phyloP scores from a whole-genome alignment of 192 early-diverging fungal species.

The Gamsiella multidivaricata region DNA sequence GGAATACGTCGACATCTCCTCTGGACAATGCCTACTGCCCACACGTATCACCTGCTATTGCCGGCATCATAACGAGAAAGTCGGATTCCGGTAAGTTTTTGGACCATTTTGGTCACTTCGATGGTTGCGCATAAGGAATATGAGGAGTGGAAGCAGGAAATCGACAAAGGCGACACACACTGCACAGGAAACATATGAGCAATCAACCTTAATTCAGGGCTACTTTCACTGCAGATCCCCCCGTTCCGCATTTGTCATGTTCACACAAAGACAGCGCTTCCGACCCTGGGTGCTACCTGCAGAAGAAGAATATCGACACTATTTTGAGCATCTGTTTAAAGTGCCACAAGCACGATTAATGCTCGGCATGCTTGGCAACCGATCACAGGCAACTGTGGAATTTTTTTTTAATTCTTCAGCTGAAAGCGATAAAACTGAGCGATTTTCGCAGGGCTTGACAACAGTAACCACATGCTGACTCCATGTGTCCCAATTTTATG shows the following conservation, averaged over 20 bases:
- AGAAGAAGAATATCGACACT: background rate
- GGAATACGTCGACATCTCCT: constrained; percentile 42
- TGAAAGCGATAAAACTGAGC: constrained; percentile 6
- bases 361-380: constrained; percentile 21
- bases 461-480: constrained; percentile 5
- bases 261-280: no score
- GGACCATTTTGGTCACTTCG: no score
- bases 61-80: constrained; percentile 56
- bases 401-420: constrained; percentile 6
- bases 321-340: background rate
- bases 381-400: constrained; percentile 12
- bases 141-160: no score
- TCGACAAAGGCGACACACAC: no score
- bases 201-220: background rate
- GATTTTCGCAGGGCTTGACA: background rate
- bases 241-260: constrained; percentile 1
- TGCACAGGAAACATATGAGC: no score
- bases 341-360: background rate
- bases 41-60: constrained; percentile 91
- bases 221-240: background rate
- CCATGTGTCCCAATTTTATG: background rate
- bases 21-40: constrained; percentile 70
- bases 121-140: no score
- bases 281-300: background rate
- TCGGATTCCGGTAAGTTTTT: constrained; percentile 50